Percentiles rank a stretch among this genome's conserved stretches.
These are phyloP conservation scores for Magnaporthiopsis rhizophila DNA, from an alignment of 2,329 filamentous ascomycete genomes.

Conservation along the genomic window DNA sequence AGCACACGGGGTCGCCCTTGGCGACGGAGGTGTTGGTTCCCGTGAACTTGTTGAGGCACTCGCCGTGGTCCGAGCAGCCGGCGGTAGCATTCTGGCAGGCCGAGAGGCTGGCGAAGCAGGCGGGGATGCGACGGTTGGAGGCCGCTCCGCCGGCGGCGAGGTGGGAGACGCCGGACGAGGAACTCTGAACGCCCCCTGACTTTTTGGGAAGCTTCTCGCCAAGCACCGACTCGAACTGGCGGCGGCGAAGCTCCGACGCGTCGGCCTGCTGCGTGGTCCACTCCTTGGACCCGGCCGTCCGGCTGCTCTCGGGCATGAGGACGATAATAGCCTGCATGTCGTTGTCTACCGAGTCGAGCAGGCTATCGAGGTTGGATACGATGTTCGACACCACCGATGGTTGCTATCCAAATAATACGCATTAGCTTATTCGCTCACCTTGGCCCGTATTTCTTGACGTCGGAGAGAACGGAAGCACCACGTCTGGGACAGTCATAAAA, in stretches of 20 bases:
- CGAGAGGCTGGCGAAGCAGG: slow-evolving; percentile 66
- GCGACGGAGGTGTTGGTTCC: slow-evolving; percentile 29
- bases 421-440: background rate
- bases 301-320: slow-evolving; percentile 40
- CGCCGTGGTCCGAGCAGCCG: slow-evolving; percentile 76
- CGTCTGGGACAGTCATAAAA: accelerated
- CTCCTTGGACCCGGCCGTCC: slow-evolving; percentile 25
- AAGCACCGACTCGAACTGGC: slow-evolving; percentile 9
- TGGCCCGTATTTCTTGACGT: background rate
- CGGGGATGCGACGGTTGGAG: slow-evolving; percentile 43
- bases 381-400: slow-evolving; percentile 32
- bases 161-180: slow-evolving; percentile 16
- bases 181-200: background rate
- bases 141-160: slow-evolving; percentile 21
- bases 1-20: slow-evolving; percentile 47
- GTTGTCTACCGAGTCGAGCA: slow-evolving; percentile 37
- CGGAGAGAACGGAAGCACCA: background rate
- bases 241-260: slow-evolving; percentile 2
- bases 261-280: slow-evolving; percentile 26
- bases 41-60: slow-evolving; percentile 61
- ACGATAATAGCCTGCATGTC: slow-evolving; percentile 47
- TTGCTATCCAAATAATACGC: slow-evolving; percentile 15
- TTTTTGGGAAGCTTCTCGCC: slow-evolving; percentile 15
- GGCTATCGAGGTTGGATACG: slow-evolving; percentile 35
- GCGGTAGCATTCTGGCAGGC: slow-evolving; percentile 63